Evolutionary conservation across 2,329 filamentous ascomycete species (phyloP).

Genomic region (Aspergillus calidoustus): DNA sequence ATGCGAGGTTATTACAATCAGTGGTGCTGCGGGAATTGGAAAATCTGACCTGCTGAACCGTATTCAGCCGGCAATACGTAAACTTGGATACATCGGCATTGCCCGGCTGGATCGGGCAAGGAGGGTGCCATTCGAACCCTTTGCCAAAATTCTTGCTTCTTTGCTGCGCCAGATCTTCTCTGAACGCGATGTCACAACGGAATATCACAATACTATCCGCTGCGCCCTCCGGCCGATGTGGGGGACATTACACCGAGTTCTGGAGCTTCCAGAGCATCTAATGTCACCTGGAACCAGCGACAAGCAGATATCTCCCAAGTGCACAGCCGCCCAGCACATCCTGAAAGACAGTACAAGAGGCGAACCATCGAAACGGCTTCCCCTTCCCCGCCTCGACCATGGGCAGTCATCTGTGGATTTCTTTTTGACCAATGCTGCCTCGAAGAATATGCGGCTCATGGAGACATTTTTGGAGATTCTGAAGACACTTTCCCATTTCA

Average conservation of each 20-base stretch:
- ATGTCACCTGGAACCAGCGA: slow-evolving; percentile 46
- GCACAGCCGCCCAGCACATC: slow-evolving; percentile 34
- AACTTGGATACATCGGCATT: slow-evolving; percentile 63
- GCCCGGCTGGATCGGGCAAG: slow-evolving; percentile 65
- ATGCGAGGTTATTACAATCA: slow-evolving; percentile 64
- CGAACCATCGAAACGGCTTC: slow-evolving; percentile 35
- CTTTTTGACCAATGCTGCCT: slow-evolving; percentile 44
- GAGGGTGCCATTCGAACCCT: slow-evolving; percentile 64
- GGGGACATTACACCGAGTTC: slow-evolving; percentile 59
- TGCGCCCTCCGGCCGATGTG: slow-evolving; percentile 62
- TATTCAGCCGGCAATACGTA: slow-evolving; percentile 61
- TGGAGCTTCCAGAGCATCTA: slow-evolving; percentile 71
- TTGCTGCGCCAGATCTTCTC: slow-evolving; percentile 69
- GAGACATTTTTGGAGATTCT: slow-evolving; percentile 88
- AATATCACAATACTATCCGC: slow-evolving; percentile 64
- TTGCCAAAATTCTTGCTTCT: slow-evolving; percentile 64
- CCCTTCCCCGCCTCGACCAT: slow-evolving; percentile 40
- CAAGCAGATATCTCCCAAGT: slow-evolving; percentile 36
- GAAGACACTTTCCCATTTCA: slow-evolving; percentile 78
- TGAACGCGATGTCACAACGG: slow-evolving; percentile 64
- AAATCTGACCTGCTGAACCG: slow-evolving; percentile 65
- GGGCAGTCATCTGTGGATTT: slow-evolving; percentile 45
- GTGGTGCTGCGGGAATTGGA: slow-evolving; percentile 61
- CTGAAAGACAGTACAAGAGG: slow-evolving; percentile 37
- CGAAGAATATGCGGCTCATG: slow-evolving; percentile 71